These are phyloP conservation scores for Phytophthora vignae DNA, from an alignment of 352 stramenopile genomes.

Conservation along the genomic window DNA sequence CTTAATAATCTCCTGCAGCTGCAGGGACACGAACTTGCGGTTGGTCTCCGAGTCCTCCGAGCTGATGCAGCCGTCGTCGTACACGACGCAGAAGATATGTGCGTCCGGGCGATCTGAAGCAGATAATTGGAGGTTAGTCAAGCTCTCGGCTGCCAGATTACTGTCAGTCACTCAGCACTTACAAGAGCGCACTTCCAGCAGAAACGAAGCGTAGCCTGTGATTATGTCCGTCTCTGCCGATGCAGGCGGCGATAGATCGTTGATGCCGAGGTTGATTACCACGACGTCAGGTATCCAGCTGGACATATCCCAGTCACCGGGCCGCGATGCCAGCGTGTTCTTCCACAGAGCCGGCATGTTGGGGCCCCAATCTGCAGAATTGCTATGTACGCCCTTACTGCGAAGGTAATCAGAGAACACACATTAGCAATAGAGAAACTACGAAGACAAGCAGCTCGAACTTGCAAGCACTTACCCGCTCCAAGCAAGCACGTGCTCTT, in stretches of 20 bases:
- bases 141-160: neutral
- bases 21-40: slow-evolving; percentile 78
- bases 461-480: slow-evolving; percentile 59
- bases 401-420: slow-evolving; percentile 2
- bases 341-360: slow-evolving; percentile 89
- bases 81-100: slow-evolving; percentile 90
- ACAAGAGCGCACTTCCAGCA: slow-evolving; percentile 84
- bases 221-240: slow-evolving; percentile 89
- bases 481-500: slow-evolving; percentile 88
- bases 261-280: slow-evolving; percentile 85
- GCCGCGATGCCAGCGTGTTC: slow-evolving; percentile 80
- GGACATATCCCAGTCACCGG: slow-evolving; percentile 75
- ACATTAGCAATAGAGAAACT: slow-evolving; percentile 1
- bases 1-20: slow-evolving; percentile 88
- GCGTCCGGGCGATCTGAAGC: slow-evolving; percentile 74
- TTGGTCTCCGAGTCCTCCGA: slow-evolving; percentile 79
- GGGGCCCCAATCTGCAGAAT: slow-evolving; percentile 82
- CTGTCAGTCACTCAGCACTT: slow-evolving; percentile 23
- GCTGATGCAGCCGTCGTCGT: slow-evolving; percentile 84
- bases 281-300: slow-evolving; percentile 86
- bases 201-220: slow-evolving; percentile 70
- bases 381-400: slow-evolving; percentile 89
- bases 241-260: slow-evolving; percentile 85
- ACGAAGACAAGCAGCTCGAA: neutral
- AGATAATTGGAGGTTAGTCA: neutral